A percentile compares a stretch with the other conserved stretches of the same genome.
phyloP scores from a whole-genome alignment of 2,329 filamentous ascomycete genomes.

The Metarhizium album region DNA sequence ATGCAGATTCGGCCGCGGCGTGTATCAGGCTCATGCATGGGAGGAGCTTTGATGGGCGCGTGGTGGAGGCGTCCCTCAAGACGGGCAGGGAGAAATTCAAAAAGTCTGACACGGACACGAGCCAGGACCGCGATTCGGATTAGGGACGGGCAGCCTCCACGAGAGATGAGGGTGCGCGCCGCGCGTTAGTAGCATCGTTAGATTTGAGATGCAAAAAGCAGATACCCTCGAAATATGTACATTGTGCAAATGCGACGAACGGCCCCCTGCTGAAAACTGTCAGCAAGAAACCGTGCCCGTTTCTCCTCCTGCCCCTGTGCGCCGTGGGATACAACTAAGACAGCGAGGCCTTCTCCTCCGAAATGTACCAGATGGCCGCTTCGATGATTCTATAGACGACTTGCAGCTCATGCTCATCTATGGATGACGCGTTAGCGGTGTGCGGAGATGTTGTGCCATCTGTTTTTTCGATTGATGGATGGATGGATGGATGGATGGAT shows the following conservation, averaged over 20 bases:
- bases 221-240: background rate
- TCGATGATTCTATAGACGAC: constrained; percentile 59
- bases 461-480: too few relatives aligned
- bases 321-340: background rate
- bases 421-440: background rate
- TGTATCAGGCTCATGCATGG: constrained; percentile 72
- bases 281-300: too few relatives aligned
- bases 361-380: constrained; percentile 61
- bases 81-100: constrained; percentile 63
- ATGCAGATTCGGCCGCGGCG: constrained; percentile 56
- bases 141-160: background rate
- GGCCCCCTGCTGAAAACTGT: too few relatives aligned
- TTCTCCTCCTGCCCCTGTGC: background rate
- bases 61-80: constrained; percentile 60
- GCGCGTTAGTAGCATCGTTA: background rate
- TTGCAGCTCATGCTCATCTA: constrained; percentile 54
- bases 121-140: constrained; percentile 29
- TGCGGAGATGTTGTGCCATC: background rate
- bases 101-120: constrained; percentile 49
- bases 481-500: background rate
- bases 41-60: constrained; percentile 63
- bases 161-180: background rate
- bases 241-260: too few relatives aligned
- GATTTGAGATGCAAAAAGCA: background rate
- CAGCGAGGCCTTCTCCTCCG: constrained; percentile 33